These are phyloP conservation scores for Strobilomyces echinocephalus DNA, from an alignment of 768 basidiomycete species.

Conservation along the genomic window DNA sequence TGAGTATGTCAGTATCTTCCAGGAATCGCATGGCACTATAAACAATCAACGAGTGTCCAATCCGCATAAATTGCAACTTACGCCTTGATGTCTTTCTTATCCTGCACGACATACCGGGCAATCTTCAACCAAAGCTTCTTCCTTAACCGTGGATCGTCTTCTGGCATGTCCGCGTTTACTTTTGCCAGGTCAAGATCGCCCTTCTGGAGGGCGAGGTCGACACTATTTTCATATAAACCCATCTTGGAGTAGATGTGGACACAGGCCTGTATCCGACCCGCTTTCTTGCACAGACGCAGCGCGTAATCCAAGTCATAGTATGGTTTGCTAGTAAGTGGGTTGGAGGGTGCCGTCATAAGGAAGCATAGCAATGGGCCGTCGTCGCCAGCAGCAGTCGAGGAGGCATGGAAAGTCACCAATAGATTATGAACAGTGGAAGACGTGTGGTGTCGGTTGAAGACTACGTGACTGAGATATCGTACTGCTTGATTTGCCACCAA, in stretches of 20 bases:
- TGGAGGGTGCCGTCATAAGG: conserved; percentile 72
- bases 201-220: conserved; percentile 90
- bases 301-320: conserved; percentile 99
- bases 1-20: conserved; percentile 89
- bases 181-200: conserved; percentile 95
- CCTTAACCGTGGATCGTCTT: conserved; percentile 77
- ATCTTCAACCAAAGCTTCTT: conserved; percentile 99
- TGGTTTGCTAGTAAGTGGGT: conserved; percentile 79
- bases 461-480: conserved; percentile 79
- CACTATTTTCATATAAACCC: conserved; percentile 94
- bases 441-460: conserved; percentile 76
- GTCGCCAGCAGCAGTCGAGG: conserved; percentile 48
- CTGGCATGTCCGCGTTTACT: conserved; percentile 91
- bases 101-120: conserved; percentile 96
- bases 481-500: conserved; percentile 80
- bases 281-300: conserved; percentile 81
- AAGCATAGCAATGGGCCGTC: conserved; percentile 80
- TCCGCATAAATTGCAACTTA: conserved; percentile 39
- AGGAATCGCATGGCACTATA: conserved; percentile 92
- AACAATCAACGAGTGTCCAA: not conserved
- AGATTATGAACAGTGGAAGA: conserved; percentile 92
- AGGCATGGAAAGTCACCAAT: conserved; percentile 80
- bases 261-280: conserved; percentile 79
- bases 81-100: conserved; percentile 98
- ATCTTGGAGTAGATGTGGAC: conserved; percentile 97